Evolutionary conservation across 805 yeast species (phyloP).

Genomic region (Pichia deserticola): DNA sequence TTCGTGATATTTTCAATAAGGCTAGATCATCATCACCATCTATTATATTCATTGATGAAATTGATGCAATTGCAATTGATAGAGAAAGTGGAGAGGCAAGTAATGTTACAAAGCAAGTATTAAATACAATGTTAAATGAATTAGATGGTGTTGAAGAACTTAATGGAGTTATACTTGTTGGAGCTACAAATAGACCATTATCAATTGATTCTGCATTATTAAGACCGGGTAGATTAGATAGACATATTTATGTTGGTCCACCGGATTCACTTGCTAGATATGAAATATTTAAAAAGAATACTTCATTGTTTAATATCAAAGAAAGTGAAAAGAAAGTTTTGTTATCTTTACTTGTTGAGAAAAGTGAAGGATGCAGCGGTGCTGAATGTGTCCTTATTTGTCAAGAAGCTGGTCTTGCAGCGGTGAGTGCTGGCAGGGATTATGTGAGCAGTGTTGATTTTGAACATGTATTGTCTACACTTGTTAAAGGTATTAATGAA

Average conservation of each 20-base stretch:
- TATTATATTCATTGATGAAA: slow-evolving; percentile 92
- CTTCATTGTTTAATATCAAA: slow-evolving; percentile 51
- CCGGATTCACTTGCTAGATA: slow-evolving; percentile 78
- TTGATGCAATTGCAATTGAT: slow-evolving; percentile 83
- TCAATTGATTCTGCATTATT: slow-evolving; percentile 87
- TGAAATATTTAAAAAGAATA: slow-evolving; percentile 67
- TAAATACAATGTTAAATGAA: slow-evolving; percentile 87
- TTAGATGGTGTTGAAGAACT: slow-evolving; percentile 96
- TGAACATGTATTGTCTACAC: slow-evolving; percentile 55
- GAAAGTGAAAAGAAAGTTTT: too few relatives aligned
- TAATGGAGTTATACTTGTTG: slow-evolving; percentile 87
- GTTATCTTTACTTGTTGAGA: slow-evolving; percentile 36
- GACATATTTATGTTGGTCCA: slow-evolving; percentile 88
- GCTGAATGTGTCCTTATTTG: slow-evolving; percentile 89
- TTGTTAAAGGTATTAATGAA: slow-evolving; percentile 72
- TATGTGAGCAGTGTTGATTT: slow-evolving; percentile 34
- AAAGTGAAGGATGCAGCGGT: slow-evolving; percentile 91
- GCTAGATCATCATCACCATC: slow-evolving; percentile 94
- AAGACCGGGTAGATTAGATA: slow-evolving; percentile 92
- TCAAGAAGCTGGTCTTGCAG: slow-evolving; percentile 94
- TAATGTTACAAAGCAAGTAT: slow-evolving; percentile 72
- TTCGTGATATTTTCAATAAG: slow-evolving; percentile 85
- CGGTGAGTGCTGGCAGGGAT: slow-evolving; percentile 52
- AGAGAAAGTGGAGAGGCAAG: slow-evolving; percentile 57
- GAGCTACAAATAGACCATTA: slow-evolving; percentile 95